phyloP scores from a whole-genome alignment of 1,284 basidiomycete genomes.

The Neotropicomus parvogracilis region DNA sequence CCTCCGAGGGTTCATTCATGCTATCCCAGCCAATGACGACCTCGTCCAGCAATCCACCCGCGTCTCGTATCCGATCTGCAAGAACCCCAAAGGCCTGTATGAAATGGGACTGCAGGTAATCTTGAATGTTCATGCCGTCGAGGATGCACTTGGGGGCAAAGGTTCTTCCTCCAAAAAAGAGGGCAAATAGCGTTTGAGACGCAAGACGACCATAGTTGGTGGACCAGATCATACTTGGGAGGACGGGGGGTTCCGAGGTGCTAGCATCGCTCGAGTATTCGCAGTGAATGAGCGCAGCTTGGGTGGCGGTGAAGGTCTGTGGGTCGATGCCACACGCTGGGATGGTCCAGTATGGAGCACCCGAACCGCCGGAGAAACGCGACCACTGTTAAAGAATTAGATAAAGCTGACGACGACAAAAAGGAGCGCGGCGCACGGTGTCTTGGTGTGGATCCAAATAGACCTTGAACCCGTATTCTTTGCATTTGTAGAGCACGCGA shows the following conservation, averaged over 20 bases:
- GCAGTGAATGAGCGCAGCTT: slow-evolving; percentile 83
- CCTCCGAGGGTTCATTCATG: slow-evolving; percentile 92
- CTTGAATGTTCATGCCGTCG: slow-evolving; percentile 91
- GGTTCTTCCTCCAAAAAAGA: slow-evolving; percentile 90
- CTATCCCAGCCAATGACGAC: slow-evolving; percentile 97
- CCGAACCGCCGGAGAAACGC: slow-evolving; percentile 93
- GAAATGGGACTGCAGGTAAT: slow-evolving; percentile 87
- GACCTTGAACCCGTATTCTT: slow-evolving; percentile 91
- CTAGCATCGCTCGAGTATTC: slow-evolving; percentile 68
- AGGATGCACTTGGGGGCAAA: slow-evolving; percentile 91
- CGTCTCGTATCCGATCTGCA: slow-evolving; percentile 65
- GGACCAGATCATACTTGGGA: slow-evolving; percentile 95
- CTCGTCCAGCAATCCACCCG: slow-evolving; percentile 75
- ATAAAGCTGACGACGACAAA: not conserved
- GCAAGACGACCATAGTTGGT: slow-evolving; percentile 92
- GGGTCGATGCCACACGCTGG: slow-evolving; percentile 91
- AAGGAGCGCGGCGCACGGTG: slow-evolving; percentile 59
- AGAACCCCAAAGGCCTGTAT: slow-evolving; percentile 74
- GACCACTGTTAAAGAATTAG: slow-evolving; percentile 72
- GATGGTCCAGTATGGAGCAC: slow-evolving; percentile 94
- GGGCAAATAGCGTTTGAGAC: slow-evolving; percentile 86
- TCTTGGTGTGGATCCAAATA: slow-evolving; percentile 98
- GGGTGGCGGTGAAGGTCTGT: slow-evolving; percentile 78
- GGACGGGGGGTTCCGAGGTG: slow-evolving; percentile 62
- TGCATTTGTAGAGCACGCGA: slow-evolving; percentile 83